Evolutionary conservation across 192 early-diverging fungal genomes (phyloP).

Genomic region (Cetraspora pellucida): DNA sequence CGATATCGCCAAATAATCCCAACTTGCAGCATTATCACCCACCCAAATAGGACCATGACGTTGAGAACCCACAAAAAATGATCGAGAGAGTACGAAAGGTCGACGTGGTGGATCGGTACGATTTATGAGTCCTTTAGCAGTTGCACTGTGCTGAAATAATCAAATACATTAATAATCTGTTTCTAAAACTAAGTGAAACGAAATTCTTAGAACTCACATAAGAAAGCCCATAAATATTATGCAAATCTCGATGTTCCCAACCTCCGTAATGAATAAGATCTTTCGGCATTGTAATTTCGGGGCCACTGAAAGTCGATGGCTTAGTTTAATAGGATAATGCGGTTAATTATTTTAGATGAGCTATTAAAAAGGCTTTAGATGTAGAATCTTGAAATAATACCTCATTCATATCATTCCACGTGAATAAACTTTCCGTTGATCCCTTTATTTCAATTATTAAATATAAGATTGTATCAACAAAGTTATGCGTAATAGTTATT

Average conservation of each 20-base stretch:
- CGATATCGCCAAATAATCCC: slow-evolving; percentile 82
- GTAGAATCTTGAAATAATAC: too few species aligned
- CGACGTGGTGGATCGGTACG: slow-evolving; percentile 63
- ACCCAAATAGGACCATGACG: slow-evolving; percentile 98
- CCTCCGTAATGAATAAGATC: slow-evolving; percentile 85
- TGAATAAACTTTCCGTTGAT: slow-evolving; percentile 76
- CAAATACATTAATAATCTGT: too few species aligned
- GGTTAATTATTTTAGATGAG: too few species aligned
- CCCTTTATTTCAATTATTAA: too few species aligned
- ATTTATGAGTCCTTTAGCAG: slow-evolving; percentile 75
- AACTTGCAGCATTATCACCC: slow-evolving; percentile 91
- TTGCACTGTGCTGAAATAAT: slow-evolving; percentile 65
- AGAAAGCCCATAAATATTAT: slow-evolving; percentile 92
- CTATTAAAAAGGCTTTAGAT: too few species aligned
- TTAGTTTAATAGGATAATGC: too few species aligned
- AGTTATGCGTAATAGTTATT: too few species aligned
- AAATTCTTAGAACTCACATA: slow-evolving; percentile 33
- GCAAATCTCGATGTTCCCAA: slow-evolving; percentile 93
- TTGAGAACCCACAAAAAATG: slow-evolving; percentile 96
- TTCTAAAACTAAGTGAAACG: too few species aligned
- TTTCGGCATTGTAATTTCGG: slow-evolving; percentile 96
- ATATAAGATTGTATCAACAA: too few species aligned
- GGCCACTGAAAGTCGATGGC: slow-evolving; percentile 93
- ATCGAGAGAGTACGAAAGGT: slow-evolving; percentile 92
- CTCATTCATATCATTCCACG: slow-evolving; percentile 99